phyloP scores from a whole-genome alignment of 1,139 yeast species.

The Suhomyces bolitotheri region DNA sequence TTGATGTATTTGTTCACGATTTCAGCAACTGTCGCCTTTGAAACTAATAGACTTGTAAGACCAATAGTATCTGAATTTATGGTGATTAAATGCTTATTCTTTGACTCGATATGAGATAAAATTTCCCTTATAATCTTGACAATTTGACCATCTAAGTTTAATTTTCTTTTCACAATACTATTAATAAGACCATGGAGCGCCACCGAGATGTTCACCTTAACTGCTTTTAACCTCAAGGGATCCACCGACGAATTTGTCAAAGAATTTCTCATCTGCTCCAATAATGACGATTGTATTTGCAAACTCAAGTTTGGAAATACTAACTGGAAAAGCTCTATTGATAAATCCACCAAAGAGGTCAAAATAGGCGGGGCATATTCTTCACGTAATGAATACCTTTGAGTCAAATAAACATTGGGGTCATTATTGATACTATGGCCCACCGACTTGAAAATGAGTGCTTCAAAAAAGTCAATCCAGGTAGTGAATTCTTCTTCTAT shows the following conservation, averaged over 20 bases:
- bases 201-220: conserved; percentile 60
- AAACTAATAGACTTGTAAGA: conserved; percentile 46
- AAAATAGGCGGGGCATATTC: conserved; percentile 33
- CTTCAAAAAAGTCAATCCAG: conserved; percentile 41
- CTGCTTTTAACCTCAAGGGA: conserved; percentile 46
- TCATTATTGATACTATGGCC: conserved; percentile 37
- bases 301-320: conserved; percentile 74
- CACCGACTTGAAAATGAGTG: conserved; percentile 24
- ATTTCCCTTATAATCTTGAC: conserved; percentile 57
- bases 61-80: conserved; percentile 74
- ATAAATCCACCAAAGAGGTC: conserved; percentile 68
- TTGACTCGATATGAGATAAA: conserved; percentile 47
- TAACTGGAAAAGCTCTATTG: conserved; percentile 73
- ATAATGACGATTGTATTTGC: conserved; percentile 80
- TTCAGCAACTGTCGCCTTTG: conserved; percentile 40
- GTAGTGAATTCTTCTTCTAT: conserved; percentile 8
- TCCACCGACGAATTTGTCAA: conserved; percentile 31
- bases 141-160: conserved; percentile 44
- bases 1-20: conserved; percentile 57
- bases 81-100: conserved; percentile 40
- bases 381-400: conserved; percentile 28
- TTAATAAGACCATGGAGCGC: conserved; percentile 62
- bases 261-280: conserved; percentile 74
- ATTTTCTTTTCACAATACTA: conserved; percentile 28
- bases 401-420: conserved; percentile 31